phyloP scores from a whole-genome alignment of 495 filamentous ascomycete genomes.

The Amniculicola lignicola region DNA sequence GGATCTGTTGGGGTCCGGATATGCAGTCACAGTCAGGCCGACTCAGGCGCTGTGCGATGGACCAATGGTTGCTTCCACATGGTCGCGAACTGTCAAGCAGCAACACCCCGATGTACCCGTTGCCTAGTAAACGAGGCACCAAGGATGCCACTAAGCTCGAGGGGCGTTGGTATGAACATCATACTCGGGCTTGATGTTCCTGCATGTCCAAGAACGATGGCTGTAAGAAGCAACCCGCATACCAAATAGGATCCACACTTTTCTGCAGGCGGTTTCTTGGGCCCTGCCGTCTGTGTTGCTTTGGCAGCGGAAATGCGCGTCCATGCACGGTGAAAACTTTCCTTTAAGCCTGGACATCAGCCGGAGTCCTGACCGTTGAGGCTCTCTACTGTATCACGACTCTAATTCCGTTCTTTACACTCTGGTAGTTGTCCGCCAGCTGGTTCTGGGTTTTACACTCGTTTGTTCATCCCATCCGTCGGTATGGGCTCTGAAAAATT shows the following conservation, averaged over 20 bases:
- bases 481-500: constrained; percentile 5
- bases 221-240: background rate
- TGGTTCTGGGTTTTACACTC: constrained; percentile 15
- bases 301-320: background rate
- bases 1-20: too few relatives aligned
- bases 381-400: constrained; percentile 1
- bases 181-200: constrained; percentile 9
- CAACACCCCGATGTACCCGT: too few relatives aligned
- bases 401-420: background rate
- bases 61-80: too few relatives aligned
- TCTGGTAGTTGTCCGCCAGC: constrained; percentile 25
- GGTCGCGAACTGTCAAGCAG: too few relatives aligned
- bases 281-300: background rate
- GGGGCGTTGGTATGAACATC: background rate
- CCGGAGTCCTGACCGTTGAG: background rate
- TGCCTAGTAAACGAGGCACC: too few relatives aligned
- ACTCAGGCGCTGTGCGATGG: too few relatives aligned
- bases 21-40: too few relatives aligned
- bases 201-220: constrained; percentile 3
- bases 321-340: background rate
- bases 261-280: background rate
- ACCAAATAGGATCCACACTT: too few relatives aligned
- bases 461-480: background rate
- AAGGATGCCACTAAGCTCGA: background rate
- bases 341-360: constrained; percentile 14